phyloP scores from a whole-genome alignment of 768 basidiomycete genomes.

The Trametes gibbosa region DNA sequence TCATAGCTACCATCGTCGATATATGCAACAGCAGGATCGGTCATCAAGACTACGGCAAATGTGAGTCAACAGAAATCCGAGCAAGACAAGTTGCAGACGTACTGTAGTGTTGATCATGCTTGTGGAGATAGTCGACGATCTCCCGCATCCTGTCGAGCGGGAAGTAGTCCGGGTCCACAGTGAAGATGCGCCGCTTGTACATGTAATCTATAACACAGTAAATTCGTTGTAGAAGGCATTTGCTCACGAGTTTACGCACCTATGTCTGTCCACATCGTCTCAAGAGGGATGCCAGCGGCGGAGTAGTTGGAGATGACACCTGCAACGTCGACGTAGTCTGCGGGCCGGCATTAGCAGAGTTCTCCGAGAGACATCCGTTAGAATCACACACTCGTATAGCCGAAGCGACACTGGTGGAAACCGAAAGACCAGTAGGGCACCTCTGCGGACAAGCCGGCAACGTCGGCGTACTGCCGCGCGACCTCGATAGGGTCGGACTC shows the following conservation, averaged over 20 bases:
- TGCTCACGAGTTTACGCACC: constrained; percentile 33
- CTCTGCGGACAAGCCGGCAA: constrained; percentile 65
- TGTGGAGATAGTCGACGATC: constrained; percentile 59
- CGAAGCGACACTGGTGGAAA: constrained; percentile 71
- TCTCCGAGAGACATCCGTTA: constrained; percentile 70
- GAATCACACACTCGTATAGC: constrained; percentile 60
- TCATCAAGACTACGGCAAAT: constrained; percentile 58
- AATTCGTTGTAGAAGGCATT: background rate
- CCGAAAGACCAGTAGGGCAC: constrained; percentile 77
- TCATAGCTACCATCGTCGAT: constrained; percentile 46
- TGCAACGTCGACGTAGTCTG: constrained; percentile 63
- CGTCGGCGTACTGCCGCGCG: constrained; percentile 65
- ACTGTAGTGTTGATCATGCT: constrained; percentile 53
- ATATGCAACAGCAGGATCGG: constrained; percentile 66
- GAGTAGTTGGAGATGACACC: constrained; percentile 62
- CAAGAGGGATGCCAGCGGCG: constrained; percentile 59
- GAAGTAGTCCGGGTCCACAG: constrained; percentile 66
- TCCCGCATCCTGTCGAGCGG: constrained; percentile 61
- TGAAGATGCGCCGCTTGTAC: constrained; percentile 65
- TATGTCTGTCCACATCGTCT: constrained; percentile 82
- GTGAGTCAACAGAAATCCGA: background rate
- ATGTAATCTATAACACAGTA: constrained; percentile 54
- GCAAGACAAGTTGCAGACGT: background rate
- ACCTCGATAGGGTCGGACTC: constrained; percentile 54
- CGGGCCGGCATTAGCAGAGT: constrained; percentile 34